These are phyloP conservation scores for Microdochium bolleyi DNA, from an alignment of 2,329 filamentous ascomycete genomes.

Conservation along the genomic window DNA sequence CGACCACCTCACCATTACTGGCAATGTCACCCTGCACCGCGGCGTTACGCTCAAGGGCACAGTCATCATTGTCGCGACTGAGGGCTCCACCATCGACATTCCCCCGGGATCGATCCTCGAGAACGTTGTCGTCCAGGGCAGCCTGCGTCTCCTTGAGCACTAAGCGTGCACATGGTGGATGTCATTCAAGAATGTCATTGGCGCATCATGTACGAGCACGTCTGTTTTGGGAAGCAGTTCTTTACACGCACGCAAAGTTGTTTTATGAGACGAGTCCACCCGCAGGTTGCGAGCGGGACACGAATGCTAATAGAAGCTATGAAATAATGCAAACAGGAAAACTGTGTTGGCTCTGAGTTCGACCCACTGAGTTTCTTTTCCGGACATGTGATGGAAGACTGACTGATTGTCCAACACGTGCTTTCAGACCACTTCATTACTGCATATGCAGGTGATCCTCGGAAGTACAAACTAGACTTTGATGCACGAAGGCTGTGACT, in stretches of 20 bases:
- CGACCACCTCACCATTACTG: constrained; percentile 94
- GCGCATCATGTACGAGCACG: background rate
- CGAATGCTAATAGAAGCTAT: background rate
- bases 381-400: too few species aligned
- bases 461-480: too few species aligned
- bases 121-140: constrained; percentile 98
- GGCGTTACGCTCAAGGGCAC: constrained; percentile 96
- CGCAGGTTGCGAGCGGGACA: background rate
- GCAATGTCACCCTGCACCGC: constrained; percentile 91
- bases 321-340: background rate
- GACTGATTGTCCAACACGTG: too few species aligned
- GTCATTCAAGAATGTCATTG: background rate
- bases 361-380: too few species aligned
- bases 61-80: constrained; percentile 96
- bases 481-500: too few species aligned
- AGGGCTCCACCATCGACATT: constrained; percentile 96
- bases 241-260: background rate
- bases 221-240: background rate
- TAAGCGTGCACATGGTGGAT: constrained; percentile 23
- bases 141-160: constrained; percentile 67
- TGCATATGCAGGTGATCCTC: too few species aligned
- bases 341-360: background rate
- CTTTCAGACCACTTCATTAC: too few species aligned
- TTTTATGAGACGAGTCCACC: background rate
- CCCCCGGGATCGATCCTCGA: constrained; percentile 94